Conservation (phyloP, 2,329 filamentous ascomycete genomes). For the Ramularia endophylla region DNA sequence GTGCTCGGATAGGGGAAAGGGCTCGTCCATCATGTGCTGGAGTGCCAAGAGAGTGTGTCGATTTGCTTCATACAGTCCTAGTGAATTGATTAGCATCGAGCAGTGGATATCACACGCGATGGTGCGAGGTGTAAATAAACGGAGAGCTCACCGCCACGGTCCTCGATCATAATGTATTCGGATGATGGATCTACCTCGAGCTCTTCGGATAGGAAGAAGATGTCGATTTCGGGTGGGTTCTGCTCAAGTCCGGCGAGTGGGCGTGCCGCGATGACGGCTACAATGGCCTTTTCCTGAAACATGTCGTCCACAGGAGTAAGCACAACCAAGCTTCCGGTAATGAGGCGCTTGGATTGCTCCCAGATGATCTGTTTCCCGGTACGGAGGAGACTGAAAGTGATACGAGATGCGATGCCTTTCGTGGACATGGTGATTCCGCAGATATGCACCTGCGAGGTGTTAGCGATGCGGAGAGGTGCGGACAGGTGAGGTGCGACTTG, state of each 20-base stretch:
- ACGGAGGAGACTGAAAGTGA: conserved; percentile 64
- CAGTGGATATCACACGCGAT: too few relatives aligned
- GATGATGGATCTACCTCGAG: conserved; percentile 61
- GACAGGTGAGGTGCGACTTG: conserved; percentile 31
- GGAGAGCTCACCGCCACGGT: too few relatives aligned
- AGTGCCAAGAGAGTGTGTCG: conserved; percentile 67
- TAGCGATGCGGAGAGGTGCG: conserved; percentile 6
- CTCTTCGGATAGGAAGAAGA: conserved; percentile 63
- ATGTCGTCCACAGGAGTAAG: conserved; percentile 51
- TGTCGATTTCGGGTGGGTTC: conserved; percentile 65
- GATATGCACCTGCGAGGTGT: conserved; percentile 55
- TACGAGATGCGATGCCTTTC: conserved; percentile 57
- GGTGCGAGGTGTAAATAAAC: too few relatives aligned
- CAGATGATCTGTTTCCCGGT: conserved; percentile 64
- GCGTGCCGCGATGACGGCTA: conserved; percentile 68
- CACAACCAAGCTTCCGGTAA: conserved; percentile 50
- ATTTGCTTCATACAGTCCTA: conserved; percentile 74
- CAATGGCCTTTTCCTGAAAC: conserved; percentile 59
- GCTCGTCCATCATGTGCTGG: conserved; percentile 57
- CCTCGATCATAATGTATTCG: conserved; percentile 74
- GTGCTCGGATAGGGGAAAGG: conserved; percentile 57
- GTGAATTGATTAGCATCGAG: too few relatives aligned
- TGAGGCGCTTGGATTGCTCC: conserved; percentile 54
- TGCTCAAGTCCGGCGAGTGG: conserved; percentile 57
- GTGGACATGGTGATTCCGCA: conserved; percentile 58